phyloP scores from a whole-genome alignment of 2,329 filamentous ascomycete genomes.

The Chaetomium sp. region DNA sequence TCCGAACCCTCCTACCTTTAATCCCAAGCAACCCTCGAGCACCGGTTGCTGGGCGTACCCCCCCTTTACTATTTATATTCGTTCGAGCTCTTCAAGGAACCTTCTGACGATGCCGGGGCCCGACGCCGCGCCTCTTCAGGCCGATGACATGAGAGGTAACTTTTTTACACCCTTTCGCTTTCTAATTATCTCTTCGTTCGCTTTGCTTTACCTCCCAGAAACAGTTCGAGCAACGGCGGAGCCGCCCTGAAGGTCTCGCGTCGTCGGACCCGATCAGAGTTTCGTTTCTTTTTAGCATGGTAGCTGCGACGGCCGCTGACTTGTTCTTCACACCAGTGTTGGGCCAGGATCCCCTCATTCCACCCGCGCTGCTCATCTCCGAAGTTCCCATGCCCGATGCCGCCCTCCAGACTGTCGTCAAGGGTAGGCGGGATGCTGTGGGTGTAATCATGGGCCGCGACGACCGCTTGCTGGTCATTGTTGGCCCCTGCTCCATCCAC shows the following conservation, averaged over 20 bases:
- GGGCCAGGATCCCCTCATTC: conserved; percentile 89
- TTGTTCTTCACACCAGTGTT: conserved; percentile 54
- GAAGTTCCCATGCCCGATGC: conserved; percentile 68
- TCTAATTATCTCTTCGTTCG: background rate
- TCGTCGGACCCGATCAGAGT: background rate
- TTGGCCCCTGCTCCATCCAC: conserved; percentile 95
- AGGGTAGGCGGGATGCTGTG: conserved; percentile 61
- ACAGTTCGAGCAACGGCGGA: background rate
- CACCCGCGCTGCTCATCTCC: conserved; percentile 76
- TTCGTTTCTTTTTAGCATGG: background rate
- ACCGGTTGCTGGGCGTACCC: background rate
- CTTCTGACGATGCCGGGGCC: conserved; percentile 34
- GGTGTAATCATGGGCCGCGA: conserved; percentile 71
- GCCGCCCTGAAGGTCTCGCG: background rate
- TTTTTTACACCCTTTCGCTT: background rate
- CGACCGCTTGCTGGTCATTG: conserved; percentile 87
- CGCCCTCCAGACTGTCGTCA: conserved; percentile 62
- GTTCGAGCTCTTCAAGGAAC: background rate
- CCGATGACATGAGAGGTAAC: conserved; percentile 39
- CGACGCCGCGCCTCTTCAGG: conserved; percentile 35
- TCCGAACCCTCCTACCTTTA: background rate
- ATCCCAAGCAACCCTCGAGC: background rate
- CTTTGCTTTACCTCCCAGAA: background rate
- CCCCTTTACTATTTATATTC: background rate
- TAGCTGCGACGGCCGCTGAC: conserved; percentile 15